Base-by-base conservation (phyloP, 768 basidiomycete species). In the Sporobolomyces pararoseus region DNA sequence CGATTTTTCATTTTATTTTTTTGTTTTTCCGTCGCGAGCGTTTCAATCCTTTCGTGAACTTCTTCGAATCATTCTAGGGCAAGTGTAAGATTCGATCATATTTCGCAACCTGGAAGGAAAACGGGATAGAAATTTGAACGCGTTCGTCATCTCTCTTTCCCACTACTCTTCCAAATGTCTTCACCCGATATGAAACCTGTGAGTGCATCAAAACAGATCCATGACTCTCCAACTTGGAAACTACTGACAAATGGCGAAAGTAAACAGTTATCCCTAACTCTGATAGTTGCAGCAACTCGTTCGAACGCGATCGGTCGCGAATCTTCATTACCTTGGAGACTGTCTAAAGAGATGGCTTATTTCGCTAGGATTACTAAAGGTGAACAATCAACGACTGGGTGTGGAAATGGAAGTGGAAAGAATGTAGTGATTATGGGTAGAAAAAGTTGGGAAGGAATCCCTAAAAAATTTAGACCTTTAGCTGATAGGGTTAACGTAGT, bases 401-500 rank as follows among this genome's bases (percentile, higher is more conserved):
- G n/a, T n/a, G n/a, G n/a, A n/a, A n/a, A 47, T 13, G 31, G 29
- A 21, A 39, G 1, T 34, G 29, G 49, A 4, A 62, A 50, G 66
- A 98, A 97, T 80, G 86, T 85, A 1, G 88, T 97, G 25, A 81
- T 97, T 64, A 97, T 99, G 95, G 96, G 96, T 17, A 84, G 95
- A 65, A 92, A 90, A 77, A 95, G 93, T 19, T 99, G 96, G 96
- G 92, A 97, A 81, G 90, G 90, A 78, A 97, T 99, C 63, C 95
- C 96, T 12, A 72, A 77, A 25, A 89, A 86, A 78, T 89, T 88
- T 80, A 83, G 89, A 71, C 96, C 96, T 7, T 83, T 99, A 25
- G 82, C 84, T 49, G 84, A 84, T 51, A 83, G 96, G 58, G 64
- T 84, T 63, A 99, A 98, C 77, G 78, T 94, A 31, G 86, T 99